Percentiles rank a stretch among this genome's conserved stretches.
phyloP scores from a whole-genome alignment of 306 rosid genomes.

The Quercus parvula region DNA sequence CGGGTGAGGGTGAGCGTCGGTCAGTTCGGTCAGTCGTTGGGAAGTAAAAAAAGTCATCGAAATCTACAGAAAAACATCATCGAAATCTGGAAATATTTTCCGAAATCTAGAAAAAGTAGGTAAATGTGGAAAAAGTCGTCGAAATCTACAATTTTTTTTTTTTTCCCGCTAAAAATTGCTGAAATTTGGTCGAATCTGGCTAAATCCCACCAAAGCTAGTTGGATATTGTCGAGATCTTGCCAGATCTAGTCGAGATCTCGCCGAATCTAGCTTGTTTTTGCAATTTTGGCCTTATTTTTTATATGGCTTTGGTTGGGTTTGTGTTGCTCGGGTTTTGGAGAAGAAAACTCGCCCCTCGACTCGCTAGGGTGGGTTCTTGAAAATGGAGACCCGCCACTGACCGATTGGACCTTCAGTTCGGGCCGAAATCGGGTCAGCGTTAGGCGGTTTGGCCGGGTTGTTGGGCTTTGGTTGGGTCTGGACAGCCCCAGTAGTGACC shows the following conservation, averaged over 20 bases:
- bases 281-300: too few species aligned
- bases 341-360: accelerated
- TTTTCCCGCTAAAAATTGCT: accelerated
- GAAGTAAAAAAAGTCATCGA: too few species aligned
- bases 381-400: accelerated
- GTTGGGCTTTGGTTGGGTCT: accelerated
- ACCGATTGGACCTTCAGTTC: too few species aligned
- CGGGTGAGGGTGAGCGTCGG: too few species aligned
- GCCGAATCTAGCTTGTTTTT: too few species aligned
- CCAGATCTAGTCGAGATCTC: too few species aligned
- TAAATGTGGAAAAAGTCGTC: too few species aligned
- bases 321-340: too few species aligned
- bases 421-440: accelerated
- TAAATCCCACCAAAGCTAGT: too few species aligned
- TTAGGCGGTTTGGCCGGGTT: accelerated
- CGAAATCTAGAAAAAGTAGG: accelerated
- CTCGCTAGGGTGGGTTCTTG: accelerated
- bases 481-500: too few species aligned
- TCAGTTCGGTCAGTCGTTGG: accelerated
- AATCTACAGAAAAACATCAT: accelerated
- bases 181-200: too few species aligned
- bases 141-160: too few species aligned
- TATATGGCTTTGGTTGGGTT: accelerated
- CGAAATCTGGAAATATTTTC: accelerated
- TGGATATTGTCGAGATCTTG: accelerated